A percentile compares a stretch with the other conserved stretches of the same genome.
These are phyloP conservation scores for Citrullus colocynthis DNA, from an alignment of 306 rosid genomes.

Conservation along the genomic window DNA sequence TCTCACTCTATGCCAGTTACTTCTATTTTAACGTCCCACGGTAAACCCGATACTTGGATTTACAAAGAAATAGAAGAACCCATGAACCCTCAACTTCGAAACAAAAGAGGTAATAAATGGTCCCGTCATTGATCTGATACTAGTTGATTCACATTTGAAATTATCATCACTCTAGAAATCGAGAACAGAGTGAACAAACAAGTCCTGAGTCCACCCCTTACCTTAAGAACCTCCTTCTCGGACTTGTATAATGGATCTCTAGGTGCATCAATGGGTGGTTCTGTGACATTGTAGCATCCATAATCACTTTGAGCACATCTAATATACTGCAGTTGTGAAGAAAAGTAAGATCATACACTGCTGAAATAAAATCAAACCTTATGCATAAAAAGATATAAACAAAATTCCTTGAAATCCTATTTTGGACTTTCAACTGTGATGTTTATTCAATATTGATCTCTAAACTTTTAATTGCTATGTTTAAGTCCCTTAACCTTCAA, in stretches of 20 bases:
- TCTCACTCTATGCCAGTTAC: neutral
- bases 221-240: constrained; percentile 71
- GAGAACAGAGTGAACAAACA: neutral
- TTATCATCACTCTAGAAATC: neutral
- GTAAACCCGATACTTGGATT: no score
- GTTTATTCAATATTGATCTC: neutral
- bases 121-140: neutral
- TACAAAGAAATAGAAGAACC: neutral
- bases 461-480: neutral
- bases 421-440: neutral
- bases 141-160: neutral
- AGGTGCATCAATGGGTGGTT: constrained; percentile 89
- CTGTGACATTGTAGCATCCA: constrained; percentile 70
- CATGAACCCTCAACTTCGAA: neutral
- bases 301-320: constrained; percentile 81
- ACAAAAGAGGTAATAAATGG: neutral
- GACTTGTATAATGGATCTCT: constrained; percentile 83
- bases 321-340: constrained; percentile 47
- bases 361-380: neutral
- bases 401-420: neutral
- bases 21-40: neutral
- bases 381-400: neutral
- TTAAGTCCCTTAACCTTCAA: neutral
- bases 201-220: constrained; percentile 10
- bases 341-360: constrained; percentile 4